phyloP scores from a whole-genome alignment of 805 yeast genomes.

The Scheffersomyces coipomensis region DNA sequence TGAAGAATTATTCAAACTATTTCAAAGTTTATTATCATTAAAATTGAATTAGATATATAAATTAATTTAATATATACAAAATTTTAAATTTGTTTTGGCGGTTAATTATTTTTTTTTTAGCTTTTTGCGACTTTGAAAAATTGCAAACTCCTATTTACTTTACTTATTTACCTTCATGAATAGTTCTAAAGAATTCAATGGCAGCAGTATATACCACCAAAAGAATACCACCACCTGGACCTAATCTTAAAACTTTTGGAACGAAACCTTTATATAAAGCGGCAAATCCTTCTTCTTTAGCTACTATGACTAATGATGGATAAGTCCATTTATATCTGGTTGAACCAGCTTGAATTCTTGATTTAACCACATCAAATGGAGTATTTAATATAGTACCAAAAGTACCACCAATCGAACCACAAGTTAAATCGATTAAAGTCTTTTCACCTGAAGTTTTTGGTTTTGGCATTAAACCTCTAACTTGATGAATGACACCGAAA shows the following conservation, averaged over 20 bases:
- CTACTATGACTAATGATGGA: constrained; percentile 73
- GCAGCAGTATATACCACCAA: constrained; percentile 94
- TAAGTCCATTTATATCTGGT: constrained; percentile 91
- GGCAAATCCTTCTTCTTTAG: constrained; percentile 85
- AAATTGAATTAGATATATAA: constrained; percentile 1
- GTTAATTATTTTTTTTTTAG: too few relatives aligned
- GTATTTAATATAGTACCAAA: constrained; percentile 94
- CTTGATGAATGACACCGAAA: constrained; percentile 91
- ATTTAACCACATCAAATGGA: constrained; percentile 96
- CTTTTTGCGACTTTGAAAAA: too few relatives aligned
- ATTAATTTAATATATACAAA: neutral
- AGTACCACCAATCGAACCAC: constrained; percentile 97
- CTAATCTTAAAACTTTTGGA: constrained; percentile 95
- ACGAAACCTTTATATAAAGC: constrained; percentile 95
- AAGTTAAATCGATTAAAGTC: constrained; percentile 81
- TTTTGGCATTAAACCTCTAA: constrained; percentile 73
- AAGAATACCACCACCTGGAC: constrained; percentile 99
- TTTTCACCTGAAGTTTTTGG: constrained; percentile 70
- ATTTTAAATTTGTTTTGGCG: too few relatives aligned
- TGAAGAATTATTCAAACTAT: neutral
- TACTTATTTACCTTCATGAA: constrained; percentile 22
- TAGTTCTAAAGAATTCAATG: constrained; percentile 88
- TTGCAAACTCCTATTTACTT: too few relatives aligned
- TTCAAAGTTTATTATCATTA: neutral
- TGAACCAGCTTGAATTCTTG: constrained; percentile 89